phyloP scores from a whole-genome alignment of 2,329 filamentous ascomycete genomes.

The Cladosporium sp. region DNA sequence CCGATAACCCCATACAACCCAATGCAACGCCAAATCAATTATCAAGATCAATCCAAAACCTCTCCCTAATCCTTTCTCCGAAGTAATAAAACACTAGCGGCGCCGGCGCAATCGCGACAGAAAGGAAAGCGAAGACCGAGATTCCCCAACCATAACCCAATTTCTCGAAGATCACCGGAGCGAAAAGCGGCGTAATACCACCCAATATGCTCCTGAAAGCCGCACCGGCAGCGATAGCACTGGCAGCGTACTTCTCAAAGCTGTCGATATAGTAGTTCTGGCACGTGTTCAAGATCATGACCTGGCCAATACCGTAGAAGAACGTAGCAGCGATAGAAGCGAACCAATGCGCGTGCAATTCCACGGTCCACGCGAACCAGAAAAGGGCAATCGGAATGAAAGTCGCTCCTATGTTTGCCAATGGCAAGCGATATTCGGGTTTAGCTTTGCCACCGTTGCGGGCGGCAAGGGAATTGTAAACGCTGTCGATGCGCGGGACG shows the following conservation, averaged over 20 bases:
- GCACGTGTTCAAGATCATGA: slow-evolving; percentile 50
- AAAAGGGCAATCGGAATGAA: slow-evolving; percentile 43
- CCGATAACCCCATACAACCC: neutral
- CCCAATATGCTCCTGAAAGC: slow-evolving; percentile 46
- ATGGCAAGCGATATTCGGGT: slow-evolving; percentile 43
- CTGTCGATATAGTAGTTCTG: slow-evolving; percentile 55
- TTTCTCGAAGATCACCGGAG: slow-evolving; percentile 40
- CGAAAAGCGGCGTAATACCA: slow-evolving; percentile 45
- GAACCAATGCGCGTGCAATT: slow-evolving; percentile 39
- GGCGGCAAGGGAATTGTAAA: slow-evolving; percentile 43
- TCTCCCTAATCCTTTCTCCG: slow-evolving; percentile 44
- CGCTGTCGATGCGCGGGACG: slow-evolving; percentile 44
- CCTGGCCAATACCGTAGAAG: slow-evolving; percentile 50
- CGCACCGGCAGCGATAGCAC: slow-evolving; percentile 47
- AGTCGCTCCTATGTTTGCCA: slow-evolving; percentile 44
- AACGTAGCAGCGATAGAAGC: slow-evolving; percentile 40
- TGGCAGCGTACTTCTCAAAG: slow-evolving; percentile 49
- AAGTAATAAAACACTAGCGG: slow-evolving; percentile 48
- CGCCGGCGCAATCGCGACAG: slow-evolving; percentile 45
- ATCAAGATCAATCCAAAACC: slow-evolving; percentile 37
- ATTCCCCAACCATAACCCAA: slow-evolving; percentile 49
- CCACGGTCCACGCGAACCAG: slow-evolving; percentile 43
- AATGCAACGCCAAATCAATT: neutral
- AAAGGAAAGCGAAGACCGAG: slow-evolving; percentile 45
- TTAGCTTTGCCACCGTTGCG: slow-evolving; percentile 37